Percentiles rank a stretch among this genome's conserved stretches.
Conservation (phyloP, 768 basidiomycete genomes). For the Pleurotus citrinopileatus region DNA sequence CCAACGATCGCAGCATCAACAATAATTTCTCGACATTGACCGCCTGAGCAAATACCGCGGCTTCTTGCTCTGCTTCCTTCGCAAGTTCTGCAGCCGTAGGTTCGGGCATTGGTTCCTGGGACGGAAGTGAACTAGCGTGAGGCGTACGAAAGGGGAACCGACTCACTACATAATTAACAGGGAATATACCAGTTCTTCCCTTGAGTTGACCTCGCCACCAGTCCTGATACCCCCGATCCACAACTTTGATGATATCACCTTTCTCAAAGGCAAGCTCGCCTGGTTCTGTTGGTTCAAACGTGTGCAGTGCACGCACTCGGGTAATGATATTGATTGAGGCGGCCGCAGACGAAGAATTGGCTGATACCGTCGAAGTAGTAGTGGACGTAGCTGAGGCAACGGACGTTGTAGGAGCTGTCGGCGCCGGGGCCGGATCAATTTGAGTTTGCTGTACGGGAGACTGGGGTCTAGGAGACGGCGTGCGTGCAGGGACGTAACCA, state of each 20-base stretch:
- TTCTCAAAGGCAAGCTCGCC: conserved; percentile 91
- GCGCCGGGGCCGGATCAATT: conserved; percentile 19
- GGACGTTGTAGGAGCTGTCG: conserved; percentile 15
- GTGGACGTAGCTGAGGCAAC: conserved; percentile 12
- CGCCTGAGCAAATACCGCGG: conserved; percentile 83
- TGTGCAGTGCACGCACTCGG: conserved; percentile 85
- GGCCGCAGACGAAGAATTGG: conserved; percentile 18
- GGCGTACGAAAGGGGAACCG: not conserved
- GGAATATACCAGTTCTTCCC: conserved; percentile 92
- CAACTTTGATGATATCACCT: conserved; percentile 92
- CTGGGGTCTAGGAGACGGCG: conserved; percentile 34
- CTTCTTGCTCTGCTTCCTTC: conserved; percentile 83
- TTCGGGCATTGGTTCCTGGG: conserved; percentile 81
- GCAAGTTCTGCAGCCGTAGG: conserved; percentile 75
- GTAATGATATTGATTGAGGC: conserved; percentile 51
- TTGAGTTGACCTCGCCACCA: conserved; percentile 96
- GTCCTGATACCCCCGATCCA: conserved; percentile 91
- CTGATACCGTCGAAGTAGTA: conserved; percentile 16
- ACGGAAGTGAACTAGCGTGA: not conserved
- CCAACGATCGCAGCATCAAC: conserved; percentile 68
- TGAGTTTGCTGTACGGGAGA: conserved; percentile 23
- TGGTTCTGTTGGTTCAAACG: conserved; percentile 82
- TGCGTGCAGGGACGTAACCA: conserved; percentile 59
- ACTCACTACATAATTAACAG: conserved; percentile 89
- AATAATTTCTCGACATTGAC: conserved; percentile 81